Evolutionary conservation across 441 rosid species (phyloP).

Genomic region (Erodium trifolium): DNA sequence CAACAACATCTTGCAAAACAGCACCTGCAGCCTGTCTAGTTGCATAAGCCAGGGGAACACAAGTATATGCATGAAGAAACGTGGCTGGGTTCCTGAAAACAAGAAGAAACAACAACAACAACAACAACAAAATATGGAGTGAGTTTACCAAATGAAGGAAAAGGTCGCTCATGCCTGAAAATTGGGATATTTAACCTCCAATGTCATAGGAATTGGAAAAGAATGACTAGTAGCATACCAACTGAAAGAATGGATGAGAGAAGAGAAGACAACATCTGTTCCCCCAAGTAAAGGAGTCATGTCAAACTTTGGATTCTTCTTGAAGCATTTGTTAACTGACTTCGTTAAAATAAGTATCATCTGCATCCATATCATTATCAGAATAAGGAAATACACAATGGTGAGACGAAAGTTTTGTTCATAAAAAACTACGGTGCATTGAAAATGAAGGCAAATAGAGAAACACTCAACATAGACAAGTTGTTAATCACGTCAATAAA

Average conservation of each 20-base stretch:
- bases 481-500: neutral
- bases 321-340: slow-evolving; percentile 88
- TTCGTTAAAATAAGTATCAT: slow-evolving; percentile 93
- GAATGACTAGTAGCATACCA: slow-evolving; percentile 52
- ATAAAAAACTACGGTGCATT: neutral
- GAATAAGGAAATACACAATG: slow-evolving; percentile 14
- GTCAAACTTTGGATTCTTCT: slow-evolving; percentile 93
- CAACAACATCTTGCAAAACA: slow-evolving; percentile 88
- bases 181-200: neutral
- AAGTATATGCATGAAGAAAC: slow-evolving; percentile 94
- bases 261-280: slow-evolving; percentile 92
- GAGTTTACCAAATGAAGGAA: neutral
- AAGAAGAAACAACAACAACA: neutral
- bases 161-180: slow-evolving; percentile 1
- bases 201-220: neutral
- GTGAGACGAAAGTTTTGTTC: neutral
- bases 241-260: slow-evolving; percentile 85
- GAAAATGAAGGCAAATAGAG: neutral
- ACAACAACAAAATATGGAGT: slow-evolving; percentile 1
- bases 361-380: slow-evolving; percentile 43
- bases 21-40: slow-evolving; percentile 91
- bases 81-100: slow-evolving; percentile 74
- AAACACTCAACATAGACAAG: neutral
- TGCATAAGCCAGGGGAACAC: slow-evolving; percentile 87
- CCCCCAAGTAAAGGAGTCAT: slow-evolving; percentile 97